Evolutionary conservation across 2,329 filamentous ascomycete species (phyloP).

Genomic region (Passalora sequoiae): DNA sequence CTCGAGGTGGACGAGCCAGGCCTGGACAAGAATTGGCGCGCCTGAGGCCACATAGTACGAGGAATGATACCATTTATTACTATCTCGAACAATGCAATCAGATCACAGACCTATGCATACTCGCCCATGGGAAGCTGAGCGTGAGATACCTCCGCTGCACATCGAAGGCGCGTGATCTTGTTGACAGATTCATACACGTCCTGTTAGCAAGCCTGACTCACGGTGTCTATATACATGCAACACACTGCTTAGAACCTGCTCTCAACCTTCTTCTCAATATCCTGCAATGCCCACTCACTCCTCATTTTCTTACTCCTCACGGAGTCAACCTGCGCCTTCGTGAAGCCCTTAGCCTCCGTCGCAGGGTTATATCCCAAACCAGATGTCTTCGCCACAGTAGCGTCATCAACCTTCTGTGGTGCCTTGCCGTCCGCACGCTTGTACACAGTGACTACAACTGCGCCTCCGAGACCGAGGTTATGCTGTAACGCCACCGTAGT

Average conservation of each 20-base stretch:
- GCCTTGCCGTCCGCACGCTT: slow-evolving; percentile 70
- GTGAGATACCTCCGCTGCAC: no score
- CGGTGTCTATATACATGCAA: neutral
- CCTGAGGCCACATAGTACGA: neutral
- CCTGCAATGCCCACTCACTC: slow-evolving; percentile 70
- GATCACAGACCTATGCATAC: no score
- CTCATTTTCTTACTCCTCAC: slow-evolving; percentile 64
- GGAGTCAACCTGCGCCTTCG: slow-evolving; percentile 63
- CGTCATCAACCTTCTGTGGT: slow-evolving; percentile 56
- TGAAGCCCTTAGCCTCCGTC: slow-evolving; percentile 81
- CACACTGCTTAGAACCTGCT: slow-evolving; percentile 53
- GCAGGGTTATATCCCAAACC: slow-evolving; percentile 90
- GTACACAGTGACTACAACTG: slow-evolving; percentile 85
- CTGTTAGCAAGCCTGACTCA: no score
- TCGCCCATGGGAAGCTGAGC: neutral
- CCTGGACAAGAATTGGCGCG: neutral
- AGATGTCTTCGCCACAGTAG: slow-evolving; percentile 59
- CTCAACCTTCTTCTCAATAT: slow-evolving; percentile 67
- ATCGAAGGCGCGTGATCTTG: no score
- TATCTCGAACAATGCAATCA: no score
- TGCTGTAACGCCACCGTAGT: slow-evolving; percentile 79
- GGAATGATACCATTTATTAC: neutral
- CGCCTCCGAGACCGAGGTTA: slow-evolving; percentile 85
- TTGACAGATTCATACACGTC: no score
- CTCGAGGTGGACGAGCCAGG: neutral